Conservation (phyloP, 2,329 filamentous ascomycete species). For the Alternaria alternata region DNA sequence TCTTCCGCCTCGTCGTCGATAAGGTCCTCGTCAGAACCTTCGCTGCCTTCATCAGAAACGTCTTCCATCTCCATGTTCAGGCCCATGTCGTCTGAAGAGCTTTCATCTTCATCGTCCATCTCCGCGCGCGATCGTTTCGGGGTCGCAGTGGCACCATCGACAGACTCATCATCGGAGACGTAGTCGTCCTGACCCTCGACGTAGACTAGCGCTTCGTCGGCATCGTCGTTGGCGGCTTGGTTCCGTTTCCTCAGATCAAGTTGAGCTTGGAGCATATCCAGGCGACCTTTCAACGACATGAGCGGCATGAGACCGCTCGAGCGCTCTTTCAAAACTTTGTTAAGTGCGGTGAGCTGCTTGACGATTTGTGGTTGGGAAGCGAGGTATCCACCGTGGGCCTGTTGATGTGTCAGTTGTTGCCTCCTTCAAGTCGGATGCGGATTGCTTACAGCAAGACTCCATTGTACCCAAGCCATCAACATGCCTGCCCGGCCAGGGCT, state of each 20-base stretch:
- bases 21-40: constrained; percentile 51
- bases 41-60: constrained; percentile 56
- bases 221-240: constrained; percentile 65
- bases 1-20: constrained; percentile 63
- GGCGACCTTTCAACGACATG: constrained; percentile 88
- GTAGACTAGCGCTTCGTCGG: constrained; percentile 80
- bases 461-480: constrained; percentile 95
- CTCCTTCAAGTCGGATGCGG: background rate
- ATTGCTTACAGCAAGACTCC: constrained; percentile 53
- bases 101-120: constrained; percentile 42
- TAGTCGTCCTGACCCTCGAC: constrained; percentile 81
- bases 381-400: constrained; percentile 86
- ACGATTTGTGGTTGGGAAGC: constrained; percentile 86
- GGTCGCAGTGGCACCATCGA: constrained; percentile 23
- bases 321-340: constrained; percentile 87
- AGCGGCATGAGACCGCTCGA: constrained; percentile 82
- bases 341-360: constrained; percentile 77
- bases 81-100: constrained; percentile 65
- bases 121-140: constrained; percentile 38
- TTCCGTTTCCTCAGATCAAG: constrained; percentile 79
- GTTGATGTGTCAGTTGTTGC: constrained; percentile 1
- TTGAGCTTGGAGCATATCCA: constrained; percentile 93
- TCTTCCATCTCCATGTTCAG: constrained; percentile 58
- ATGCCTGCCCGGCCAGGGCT: constrained; percentile 88
- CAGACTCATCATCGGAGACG: constrained; percentile 60